These are phyloP conservation scores for Guadua angustifolia DNA, from an alignment of 176 grass and related monocot genomes.

Conservation along the genomic window DNA sequence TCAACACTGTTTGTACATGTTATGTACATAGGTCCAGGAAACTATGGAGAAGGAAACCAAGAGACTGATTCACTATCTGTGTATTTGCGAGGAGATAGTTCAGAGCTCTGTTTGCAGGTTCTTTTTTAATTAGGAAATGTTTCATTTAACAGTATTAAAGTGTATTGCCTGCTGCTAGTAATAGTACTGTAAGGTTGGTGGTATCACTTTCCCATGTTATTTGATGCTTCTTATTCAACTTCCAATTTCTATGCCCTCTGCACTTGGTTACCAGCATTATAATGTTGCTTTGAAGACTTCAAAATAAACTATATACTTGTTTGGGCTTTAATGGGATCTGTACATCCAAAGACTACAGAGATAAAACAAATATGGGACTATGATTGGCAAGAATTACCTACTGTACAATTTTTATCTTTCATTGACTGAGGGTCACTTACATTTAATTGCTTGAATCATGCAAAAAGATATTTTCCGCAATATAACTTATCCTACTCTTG, in stretches of 20 bases:
- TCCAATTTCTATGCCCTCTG: conserved; percentile 25
- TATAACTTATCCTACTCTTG: conserved; percentile 18
- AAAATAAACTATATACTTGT: conserved; percentile 22
- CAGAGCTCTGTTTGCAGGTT: conserved; percentile 51
- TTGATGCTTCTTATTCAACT: conserved; percentile 9
- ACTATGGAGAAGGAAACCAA: conserved; percentile 52
- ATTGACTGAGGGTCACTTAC: neutral
- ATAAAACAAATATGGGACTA: neutral
- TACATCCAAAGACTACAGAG: neutral
- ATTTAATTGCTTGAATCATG: conserved; percentile 32
- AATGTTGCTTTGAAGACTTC: conserved; percentile 16
- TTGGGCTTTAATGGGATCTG: conserved; percentile 9
- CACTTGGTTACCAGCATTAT: conserved; percentile 23
- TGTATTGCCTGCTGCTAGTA: neutral
- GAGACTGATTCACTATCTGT: conserved; percentile 46
- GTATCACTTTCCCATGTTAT: neutral
- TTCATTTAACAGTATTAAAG: neutral
- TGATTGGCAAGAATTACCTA: conserved; percentile 12
- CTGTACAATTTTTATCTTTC: neutral
- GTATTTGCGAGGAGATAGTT: conserved; percentile 20
- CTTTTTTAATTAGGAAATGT: conserved; percentile 15
- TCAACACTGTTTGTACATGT: conserved; percentile 24
- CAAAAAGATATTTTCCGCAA: neutral
- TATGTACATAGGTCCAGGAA: conserved; percentile 54
- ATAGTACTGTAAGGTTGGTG: neutral